Base-by-base conservation (phyloP, 2,329 filamentous ascomycete genomes). In the Colletotrichum graminicola region DNA sequence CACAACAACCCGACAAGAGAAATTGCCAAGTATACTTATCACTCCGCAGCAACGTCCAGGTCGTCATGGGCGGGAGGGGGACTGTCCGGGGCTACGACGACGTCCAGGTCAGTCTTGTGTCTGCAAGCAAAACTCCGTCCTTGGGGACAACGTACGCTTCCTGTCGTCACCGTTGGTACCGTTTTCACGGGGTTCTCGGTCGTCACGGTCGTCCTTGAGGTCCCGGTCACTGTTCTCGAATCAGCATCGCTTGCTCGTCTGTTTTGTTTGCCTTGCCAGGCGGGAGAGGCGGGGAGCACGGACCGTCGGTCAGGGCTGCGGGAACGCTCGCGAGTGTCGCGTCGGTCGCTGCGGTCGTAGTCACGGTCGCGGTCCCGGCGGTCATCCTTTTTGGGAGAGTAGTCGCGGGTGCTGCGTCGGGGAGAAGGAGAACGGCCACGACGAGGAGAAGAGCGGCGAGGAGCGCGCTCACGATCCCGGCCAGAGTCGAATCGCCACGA, bases 401-500 rank as follows among this genome's bases (percentile, higher is more conserved):
- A 94, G 76, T 96, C 93, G 74, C 93, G 90, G 66, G 89, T 89
- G 80, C 90, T 89, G 77, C 93, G 91, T 75, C 94, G 92, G 74
- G 94, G 94, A 74, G 92, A 93, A 67, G 93, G 93, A 73, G 93
- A 93, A 72, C 94, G 92, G 76, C 92, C 87, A 73, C 90, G 88
- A 72, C 90, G 90, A 74, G 90, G 90, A 76, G 90, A 90, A 41
- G 70, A 72, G 64, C 89, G 89, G 75, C 86, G 88, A 71, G 86
- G 87, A 74, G 85, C 86, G 71, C 90, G 89, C 73, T 92, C 90
- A 75, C 91, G 92, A 78, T 94, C 93, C 78, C 93, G 91, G 73
- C 95, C 95, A 76, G 94, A 94, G 82, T 98, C 96, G 81, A 99
- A 99, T 73, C 96, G 93, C 96, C 96, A 99, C 39, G 95, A 98